These are phyloP conservation scores for Lodderomyces parapsilosis DNA, from an alignment of 1,139 yeast species.

Conservation along the genomic window DNA sequence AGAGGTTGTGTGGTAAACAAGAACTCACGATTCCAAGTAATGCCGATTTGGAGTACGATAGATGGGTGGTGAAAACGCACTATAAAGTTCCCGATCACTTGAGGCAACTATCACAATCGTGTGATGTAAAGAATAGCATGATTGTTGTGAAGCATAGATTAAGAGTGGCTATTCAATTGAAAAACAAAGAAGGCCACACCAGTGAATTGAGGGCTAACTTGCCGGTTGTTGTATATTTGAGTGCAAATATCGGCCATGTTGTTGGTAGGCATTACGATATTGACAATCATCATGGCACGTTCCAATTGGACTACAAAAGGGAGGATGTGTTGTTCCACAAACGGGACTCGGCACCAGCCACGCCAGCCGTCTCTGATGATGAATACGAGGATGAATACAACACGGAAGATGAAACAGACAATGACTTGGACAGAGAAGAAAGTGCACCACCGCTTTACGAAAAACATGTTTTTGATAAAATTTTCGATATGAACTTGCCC, in stretches of 20 bases:
- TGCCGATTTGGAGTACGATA: conserved; percentile 38
- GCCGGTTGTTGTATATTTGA: conserved; percentile 59
- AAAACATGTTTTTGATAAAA: conserved; percentile 34
- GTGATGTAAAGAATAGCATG: conserved; percentile 47
- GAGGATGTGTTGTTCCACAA: conserved; percentile 39
- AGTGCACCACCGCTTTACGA: conserved; percentile 46
- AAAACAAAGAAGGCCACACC: conserved; percentile 61
- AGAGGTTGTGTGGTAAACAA: conserved; percentile 34
- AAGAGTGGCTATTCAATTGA: conserved; percentile 52
- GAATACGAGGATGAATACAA: conserved; percentile 16
- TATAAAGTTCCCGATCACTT: conserved; percentile 53
- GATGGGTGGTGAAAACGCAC: conserved; percentile 50
- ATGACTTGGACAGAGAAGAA: conserved; percentile 30
- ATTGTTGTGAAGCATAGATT: conserved; percentile 62
- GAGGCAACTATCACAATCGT: conserved; percentile 56
- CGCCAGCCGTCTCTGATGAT: conserved; percentile 15
- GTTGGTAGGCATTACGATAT: conserved; percentile 51
- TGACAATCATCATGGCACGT: conserved; percentile 50
- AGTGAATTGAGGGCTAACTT: conserved; percentile 70
- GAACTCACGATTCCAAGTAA: conserved; percentile 26
- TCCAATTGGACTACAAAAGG: conserved; percentile 33
- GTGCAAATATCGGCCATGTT: conserved; percentile 51
- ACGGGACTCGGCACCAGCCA: conserved; percentile 15
- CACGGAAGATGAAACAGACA: conserved; percentile 15
- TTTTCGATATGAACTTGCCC: conserved; percentile 36